Conservation (phyloP, 176 grass and related monocot species). For the Carex myosuroides region DNA sequence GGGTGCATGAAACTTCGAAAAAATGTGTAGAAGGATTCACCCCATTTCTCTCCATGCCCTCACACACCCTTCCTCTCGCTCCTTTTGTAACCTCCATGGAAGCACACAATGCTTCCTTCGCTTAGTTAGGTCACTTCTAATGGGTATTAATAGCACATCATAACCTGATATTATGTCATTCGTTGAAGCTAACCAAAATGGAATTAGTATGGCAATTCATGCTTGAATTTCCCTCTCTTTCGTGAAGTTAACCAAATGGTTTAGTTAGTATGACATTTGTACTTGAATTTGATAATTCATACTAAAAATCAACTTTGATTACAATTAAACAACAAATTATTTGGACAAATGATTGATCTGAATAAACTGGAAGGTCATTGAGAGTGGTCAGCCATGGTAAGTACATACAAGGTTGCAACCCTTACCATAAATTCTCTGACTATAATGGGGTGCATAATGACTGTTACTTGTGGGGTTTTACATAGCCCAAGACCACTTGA, state of each 20-base stretch:
- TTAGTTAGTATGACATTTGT: not conserved
- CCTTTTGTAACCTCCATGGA: not conserved
- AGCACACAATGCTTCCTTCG: not conserved
- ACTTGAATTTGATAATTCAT: not conserved
- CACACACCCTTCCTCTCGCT: not conserved
- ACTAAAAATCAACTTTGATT: not conserved
- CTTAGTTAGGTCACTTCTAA: not conserved
- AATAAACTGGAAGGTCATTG: not conserved
- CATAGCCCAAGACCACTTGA: not conserved
- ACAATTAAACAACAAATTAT: not conserved
- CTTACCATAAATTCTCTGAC: not conserved
- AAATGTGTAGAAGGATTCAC: not conserved
- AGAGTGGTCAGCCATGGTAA: not conserved
- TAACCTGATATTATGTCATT: not conserved
- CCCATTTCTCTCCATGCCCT: not conserved
- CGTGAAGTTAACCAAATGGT: not conserved
- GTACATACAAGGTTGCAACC: not conserved
- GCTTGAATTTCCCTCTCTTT: not conserved
- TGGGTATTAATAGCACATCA: not conserved
- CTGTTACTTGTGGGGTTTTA: not conserved
- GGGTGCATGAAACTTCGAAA: not conserved
- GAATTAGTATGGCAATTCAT: not conserved
- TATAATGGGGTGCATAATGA: not conserved
- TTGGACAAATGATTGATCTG: not conserved
- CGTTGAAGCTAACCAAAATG: not conserved